Evolutionary conservation across 495 filamentous ascomycete genomes (phyloP).

Genomic region (Neurospora sp.): DNA sequence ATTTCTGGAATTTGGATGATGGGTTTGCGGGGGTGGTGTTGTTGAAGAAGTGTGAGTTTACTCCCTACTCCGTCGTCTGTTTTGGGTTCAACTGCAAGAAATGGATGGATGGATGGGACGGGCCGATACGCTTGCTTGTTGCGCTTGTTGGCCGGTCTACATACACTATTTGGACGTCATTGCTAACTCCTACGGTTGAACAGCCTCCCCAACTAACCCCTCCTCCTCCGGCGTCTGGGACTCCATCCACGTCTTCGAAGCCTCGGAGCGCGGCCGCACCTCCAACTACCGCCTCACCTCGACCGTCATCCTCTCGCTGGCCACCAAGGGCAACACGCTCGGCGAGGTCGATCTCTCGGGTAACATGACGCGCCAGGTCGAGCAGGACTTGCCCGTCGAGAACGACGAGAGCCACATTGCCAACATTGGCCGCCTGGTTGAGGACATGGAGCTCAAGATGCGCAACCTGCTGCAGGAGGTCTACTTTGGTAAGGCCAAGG

Average conservation of each 20-base stretch:
- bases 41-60: slow-evolving; percentile 74
- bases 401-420: slow-evolving; percentile 89
- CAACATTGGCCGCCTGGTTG: slow-evolving; percentile 89
- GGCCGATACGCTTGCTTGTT: background rate
- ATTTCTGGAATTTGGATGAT: slow-evolving; percentile 98
- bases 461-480: slow-evolving; percentile 96
- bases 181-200: background rate
- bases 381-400: slow-evolving; percentile 79
- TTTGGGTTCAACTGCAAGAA: background rate
- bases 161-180: background rate
- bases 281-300: slow-evolving; percentile 96
- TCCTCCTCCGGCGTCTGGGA: slow-evolving; percentile 86
- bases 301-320: slow-evolving; percentile 87
- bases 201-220: slow-evolving; percentile 34
- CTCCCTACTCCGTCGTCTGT: background rate
- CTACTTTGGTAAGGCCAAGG: slow-evolving; percentile 98
- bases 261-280: slow-evolving; percentile 76
- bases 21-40: slow-evolving; percentile 95
- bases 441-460: slow-evolving; percentile 99
- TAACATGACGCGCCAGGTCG: slow-evolving; percentile 95
- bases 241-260: slow-evolving; percentile 97
- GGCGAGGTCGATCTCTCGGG: slow-evolving; percentile 90
- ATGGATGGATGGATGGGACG: background rate
- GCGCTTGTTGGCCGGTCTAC: background rate
- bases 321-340: slow-evolving; percentile 57